A percentile compares a stretch with the other conserved stretches of the same genome.
Conservation (phyloP, 768 basidiomycete species). For the Lactarius vividus region DNA sequence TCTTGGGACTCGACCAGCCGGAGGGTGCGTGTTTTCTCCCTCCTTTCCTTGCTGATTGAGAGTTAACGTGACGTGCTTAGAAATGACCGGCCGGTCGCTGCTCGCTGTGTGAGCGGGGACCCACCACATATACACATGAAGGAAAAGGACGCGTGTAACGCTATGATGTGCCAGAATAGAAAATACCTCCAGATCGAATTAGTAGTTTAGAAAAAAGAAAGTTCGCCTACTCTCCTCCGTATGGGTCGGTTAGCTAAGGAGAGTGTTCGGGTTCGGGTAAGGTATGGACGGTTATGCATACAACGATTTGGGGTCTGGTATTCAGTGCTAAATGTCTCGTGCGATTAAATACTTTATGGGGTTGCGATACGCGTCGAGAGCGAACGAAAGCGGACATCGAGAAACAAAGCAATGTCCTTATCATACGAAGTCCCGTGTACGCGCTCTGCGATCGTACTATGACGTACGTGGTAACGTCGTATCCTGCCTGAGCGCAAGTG, state of each 20-base stretch:
- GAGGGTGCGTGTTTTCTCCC: slow-evolving; percentile 46
- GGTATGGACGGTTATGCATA: background rate
- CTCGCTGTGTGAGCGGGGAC: slow-evolving; percentile 32
- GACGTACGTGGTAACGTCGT: background rate
- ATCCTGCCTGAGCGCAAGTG: slow-evolving; percentile 8
- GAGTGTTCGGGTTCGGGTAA: background rate
- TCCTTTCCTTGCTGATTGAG: background rate
- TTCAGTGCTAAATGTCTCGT: background rate
- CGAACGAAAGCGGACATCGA: background rate
- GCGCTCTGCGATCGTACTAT: background rate
- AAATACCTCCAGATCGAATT: background rate
- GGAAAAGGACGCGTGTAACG: background rate
- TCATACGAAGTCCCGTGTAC: background rate
- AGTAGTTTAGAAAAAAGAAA: background rate
- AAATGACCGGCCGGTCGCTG: slow-evolving; percentile 59
- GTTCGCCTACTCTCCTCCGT: background rate
- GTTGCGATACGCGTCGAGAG: background rate
- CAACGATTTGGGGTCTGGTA: background rate
- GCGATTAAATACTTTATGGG: background rate
- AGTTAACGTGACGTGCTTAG: slow-evolving; percentile 14
- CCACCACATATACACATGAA: background rate
- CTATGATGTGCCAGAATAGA: background rate
- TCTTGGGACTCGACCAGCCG: slow-evolving; percentile 71
- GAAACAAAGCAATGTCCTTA: background rate
- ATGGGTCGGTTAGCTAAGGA: background rate